Base-by-base conservation (phyloP, 108 stramenopile species). In the Nannochloropsis oceanica region DNA sequence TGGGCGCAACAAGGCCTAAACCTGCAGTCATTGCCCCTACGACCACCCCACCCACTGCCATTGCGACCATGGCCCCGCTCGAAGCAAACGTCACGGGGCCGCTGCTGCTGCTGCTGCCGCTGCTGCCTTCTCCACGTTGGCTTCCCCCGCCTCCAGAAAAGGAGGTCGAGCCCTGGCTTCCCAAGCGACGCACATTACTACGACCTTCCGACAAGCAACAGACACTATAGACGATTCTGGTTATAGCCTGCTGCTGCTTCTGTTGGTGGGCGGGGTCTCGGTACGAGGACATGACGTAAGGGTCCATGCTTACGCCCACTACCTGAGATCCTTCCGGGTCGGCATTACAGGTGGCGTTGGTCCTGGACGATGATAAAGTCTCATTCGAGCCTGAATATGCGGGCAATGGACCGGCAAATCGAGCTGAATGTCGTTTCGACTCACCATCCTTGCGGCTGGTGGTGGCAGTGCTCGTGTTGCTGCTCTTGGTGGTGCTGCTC, bases 21-120 rank as follows among this genome's bases (percentile, higher is more conserved):
- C 83, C 83, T 24, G 83, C 83, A 22, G 83, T 83, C 25, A 43
- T 25, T 3, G 83, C 83, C 25, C 83, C 83, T 5, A 83, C 83
- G 13, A 83, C 83, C 83, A 83, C 83, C 0, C 83, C 83, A 24
- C 83, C 42, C 22, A 83, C 83, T 3, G 83, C 83, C 83, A 83
- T 24, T 14, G 83, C 83, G 24, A 27, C 80, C 8, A 83, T 73
- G 59, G 44, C 44, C 44, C 44, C 44, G 81, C 81, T 12, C 22
- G 81, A 11, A 20, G 81, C 42, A 18, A 82, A 11, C 11, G 81
- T 44, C 22, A 12, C 81, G 34, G 34, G 13, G 27, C 34, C 18
- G 34, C 0, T 43, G 42, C 18, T 43, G 81, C 24, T 82, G 18
- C 22, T 24, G 24, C 18, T 24, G 42, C 81, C 12, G 44, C 81